Conservation (phyloP, 2,329 filamentous ascomycete genomes). For the Corinectria fuckeliana region DNA sequence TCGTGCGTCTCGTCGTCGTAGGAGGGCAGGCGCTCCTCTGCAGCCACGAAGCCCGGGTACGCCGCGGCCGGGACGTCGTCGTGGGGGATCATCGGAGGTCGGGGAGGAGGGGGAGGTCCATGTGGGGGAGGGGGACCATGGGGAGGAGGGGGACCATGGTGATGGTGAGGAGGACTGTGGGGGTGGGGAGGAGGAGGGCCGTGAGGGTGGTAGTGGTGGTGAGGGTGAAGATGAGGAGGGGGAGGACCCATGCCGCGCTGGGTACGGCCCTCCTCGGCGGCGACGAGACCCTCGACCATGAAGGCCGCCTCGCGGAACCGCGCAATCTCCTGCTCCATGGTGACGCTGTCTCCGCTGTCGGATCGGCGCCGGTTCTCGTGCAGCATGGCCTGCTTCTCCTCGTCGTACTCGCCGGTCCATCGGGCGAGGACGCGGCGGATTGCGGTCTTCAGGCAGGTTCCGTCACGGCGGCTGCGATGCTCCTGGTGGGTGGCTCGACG, state of each 20-base stretch:
- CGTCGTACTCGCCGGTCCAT: slow-evolving; percentile 30
- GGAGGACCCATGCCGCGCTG: slow-evolving; percentile 11
- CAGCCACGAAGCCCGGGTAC: slow-evolving; percentile 28
- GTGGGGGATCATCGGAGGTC: slow-evolving; percentile 27
- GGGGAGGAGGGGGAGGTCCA: slow-evolving; percentile 35
- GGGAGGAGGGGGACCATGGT: slow-evolving; percentile 12
- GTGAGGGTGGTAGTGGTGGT: slow-evolving; percentile 14
- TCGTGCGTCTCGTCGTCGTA: slow-evolving; percentile 46
- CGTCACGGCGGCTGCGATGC: slow-evolving; percentile 37
- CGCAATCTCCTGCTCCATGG: slow-evolving; percentile 58
- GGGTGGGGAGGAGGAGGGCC: slow-evolving; percentile 14
- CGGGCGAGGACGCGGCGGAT: slow-evolving; percentile 42
- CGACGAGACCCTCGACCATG: slow-evolving; percentile 54
- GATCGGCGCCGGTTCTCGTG: slow-evolving; percentile 17
- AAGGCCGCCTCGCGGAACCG: slow-evolving; percentile 54
- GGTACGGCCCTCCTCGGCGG: slow-evolving; percentile 48
- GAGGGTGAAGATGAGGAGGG: slow-evolving; percentile 13
- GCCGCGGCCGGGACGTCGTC: slow-evolving; percentile 24
- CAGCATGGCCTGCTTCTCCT: slow-evolving; percentile 34
- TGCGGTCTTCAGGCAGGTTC: slow-evolving; percentile 34
- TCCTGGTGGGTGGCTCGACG: slow-evolving; percentile 34
- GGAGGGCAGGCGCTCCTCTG: slow-evolving; percentile 49
- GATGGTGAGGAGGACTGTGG: slow-evolving; percentile 7
- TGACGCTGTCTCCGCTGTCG: slow-evolving; percentile 34
- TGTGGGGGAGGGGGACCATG: background rate